Conservation (phyloP, 2,329 filamentous ascomycete species). For the Aureobasidium sp. region DNA sequence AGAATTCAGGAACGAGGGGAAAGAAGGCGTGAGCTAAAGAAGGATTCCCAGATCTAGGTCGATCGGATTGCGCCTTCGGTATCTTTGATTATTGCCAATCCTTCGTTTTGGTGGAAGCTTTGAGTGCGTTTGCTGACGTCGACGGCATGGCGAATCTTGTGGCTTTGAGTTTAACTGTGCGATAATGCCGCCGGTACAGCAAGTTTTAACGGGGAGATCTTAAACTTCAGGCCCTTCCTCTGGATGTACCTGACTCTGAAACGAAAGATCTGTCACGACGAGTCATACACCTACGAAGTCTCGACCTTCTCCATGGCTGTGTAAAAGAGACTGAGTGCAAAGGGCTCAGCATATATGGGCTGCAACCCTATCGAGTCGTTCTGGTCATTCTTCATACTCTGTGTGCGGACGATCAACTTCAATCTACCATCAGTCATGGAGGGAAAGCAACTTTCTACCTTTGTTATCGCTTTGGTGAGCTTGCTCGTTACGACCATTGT, state of each 20-base stretch:
- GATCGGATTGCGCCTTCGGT: neutral
- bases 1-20: too few species aligned
- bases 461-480: constrained; percentile 9
- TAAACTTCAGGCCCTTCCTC: neutral
- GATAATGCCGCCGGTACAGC: neutral
- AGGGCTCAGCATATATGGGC: neutral
- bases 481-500: constrained; percentile 15
- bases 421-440: neutral
- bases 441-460: constrained; percentile 9
- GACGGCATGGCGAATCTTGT: neutral
- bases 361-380: neutral
- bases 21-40: neutral
- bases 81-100: neutral
- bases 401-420: neutral
- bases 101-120: neutral
- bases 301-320: neutral
- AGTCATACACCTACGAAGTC: neutral
- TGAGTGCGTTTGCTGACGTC: neutral
- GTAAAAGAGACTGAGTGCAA: neutral
- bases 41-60: neutral
- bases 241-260: neutral
- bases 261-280: neutral
- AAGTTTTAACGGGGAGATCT: neutral
- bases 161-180: neutral
- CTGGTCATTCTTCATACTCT: neutral